Base-by-base conservation (phyloP, 208 protist genomes). In the Wallacemonas sp. region DNA sequence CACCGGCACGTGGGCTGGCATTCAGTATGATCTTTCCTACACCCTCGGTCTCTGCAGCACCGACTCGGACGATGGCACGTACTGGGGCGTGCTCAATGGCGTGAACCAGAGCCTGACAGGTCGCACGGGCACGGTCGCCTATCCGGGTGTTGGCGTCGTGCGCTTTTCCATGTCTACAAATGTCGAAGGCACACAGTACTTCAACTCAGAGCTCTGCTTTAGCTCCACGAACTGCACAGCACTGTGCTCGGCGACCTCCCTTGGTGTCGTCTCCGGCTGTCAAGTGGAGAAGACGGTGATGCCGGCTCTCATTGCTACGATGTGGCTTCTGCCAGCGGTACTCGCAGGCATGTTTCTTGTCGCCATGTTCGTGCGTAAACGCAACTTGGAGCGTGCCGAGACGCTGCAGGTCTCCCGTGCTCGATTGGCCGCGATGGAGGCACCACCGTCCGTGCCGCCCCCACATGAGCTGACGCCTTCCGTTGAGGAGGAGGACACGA, bases 1-100 rank as follows among this genome's bases (percentile, higher is more conserved):
- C n/a, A 66, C 53, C n/a, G 82, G 82, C 15, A 34, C 49, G 2
- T 85, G 78, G 82, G 72, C 77, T 0, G 78, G 70, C n/a, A 49
- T 88, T 26, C 41, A 39, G 19, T 88, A 75, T 51, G 19, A 80
- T 24, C 27, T 88, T 2, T 27, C 49, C n/a, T 85, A 75, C 66
- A 55, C 15, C 9, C 47, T 77, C 1, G 63, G 62, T 22, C 60
- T 83, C 6, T 88, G 82, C 67, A 70, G 60, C 9, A 24, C 36
- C 14, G 72, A 82, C 34, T 15, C 60, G 12, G 49, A 60, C 8
- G 67, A 71, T 4, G 78, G 82, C 27, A 58, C 61, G 9, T 44
- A 83, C 33, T 66, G 39, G 21, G 75, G 47, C 45, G 55, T 55
- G n/a, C 60, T 88, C 36, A 84, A 88, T 39, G 71, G 66, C 28